Percentiles rank a stretch among this genome's conserved stretches.
Evolutionary conservation across 176 grass and related monocot species (phyloP).

Genomic region (Aegilops sharonensis): DNA sequence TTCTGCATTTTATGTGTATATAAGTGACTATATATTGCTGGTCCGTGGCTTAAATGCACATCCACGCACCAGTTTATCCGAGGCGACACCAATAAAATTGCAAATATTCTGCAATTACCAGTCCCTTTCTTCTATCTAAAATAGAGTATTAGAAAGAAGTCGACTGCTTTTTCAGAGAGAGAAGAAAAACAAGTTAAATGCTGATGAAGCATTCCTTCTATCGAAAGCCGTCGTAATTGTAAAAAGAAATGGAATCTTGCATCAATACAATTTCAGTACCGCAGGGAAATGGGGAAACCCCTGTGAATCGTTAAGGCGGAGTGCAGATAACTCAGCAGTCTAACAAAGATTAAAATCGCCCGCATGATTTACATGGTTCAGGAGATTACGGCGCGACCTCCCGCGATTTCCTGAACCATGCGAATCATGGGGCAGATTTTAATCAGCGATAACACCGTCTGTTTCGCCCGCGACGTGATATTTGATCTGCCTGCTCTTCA

Average conservation of each 20-base stretch:
- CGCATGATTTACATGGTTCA: too few relatives aligned
- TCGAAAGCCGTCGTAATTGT: neutral
- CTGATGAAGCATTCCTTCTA: neutral
- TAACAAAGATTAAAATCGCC: neutral
- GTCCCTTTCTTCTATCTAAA: too few relatives aligned
- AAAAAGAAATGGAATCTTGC: neutral
- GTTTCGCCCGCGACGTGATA: too few relatives aligned
- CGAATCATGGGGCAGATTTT: too few relatives aligned
- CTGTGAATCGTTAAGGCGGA: neutral
- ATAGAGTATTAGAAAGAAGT: too few relatives aligned
- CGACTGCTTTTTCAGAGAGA: neutral
- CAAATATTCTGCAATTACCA: too few relatives aligned
- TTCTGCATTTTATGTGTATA: neutral
- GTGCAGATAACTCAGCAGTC: neutral
- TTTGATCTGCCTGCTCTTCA: too few relatives aligned
- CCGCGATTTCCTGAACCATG: too few relatives aligned
- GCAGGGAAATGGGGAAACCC: neutral
- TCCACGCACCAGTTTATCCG: neutral
- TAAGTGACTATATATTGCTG: neutral
- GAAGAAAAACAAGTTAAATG: neutral
- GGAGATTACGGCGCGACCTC: too few relatives aligned
- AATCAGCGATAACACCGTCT: too few relatives aligned
- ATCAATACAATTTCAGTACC: neutral
- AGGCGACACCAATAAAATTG: neutral
- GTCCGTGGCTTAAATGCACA: neutral